Evolutionary conservation across 768 basidiomycete species (phyloP).

Genomic region (Dacryopinax primogenitus): DNA sequence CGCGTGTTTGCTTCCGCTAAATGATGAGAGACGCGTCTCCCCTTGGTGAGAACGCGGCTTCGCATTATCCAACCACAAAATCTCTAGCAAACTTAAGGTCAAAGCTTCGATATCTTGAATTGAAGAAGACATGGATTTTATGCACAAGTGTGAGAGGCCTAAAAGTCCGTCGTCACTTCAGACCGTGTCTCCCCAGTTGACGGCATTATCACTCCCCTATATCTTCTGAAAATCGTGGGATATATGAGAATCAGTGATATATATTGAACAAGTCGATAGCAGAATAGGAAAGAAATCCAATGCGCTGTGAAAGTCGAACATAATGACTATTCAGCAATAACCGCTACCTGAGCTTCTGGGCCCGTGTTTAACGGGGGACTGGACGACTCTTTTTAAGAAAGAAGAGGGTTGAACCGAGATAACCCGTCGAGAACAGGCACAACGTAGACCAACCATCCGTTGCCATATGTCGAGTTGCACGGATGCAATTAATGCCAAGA

Average conservation of each 20-base stretch:
- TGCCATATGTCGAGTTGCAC: background rate
- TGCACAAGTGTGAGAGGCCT: too few relatives aligned
- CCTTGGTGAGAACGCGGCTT: background rate
- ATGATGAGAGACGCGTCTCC: background rate
- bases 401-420: background rate
- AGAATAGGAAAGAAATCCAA: background rate
- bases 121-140: too few relatives aligned
- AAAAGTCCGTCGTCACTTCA: too few relatives aligned
- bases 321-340: too few relatives aligned
- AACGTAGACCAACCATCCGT: background rate
- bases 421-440: slow-evolving; percentile 5
- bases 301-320: too few relatives aligned
- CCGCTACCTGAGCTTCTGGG: too few relatives aligned
- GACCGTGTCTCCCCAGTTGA: too few relatives aligned
- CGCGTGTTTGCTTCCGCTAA: background rate
- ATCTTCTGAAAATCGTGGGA: background rate
- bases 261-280: background rate
- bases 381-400: background rate
- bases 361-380: too few relatives aligned
- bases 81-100: too few relatives aligned
- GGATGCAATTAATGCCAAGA: background rate
- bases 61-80: too few relatives aligned
- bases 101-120: too few relatives aligned
- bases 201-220: too few relatives aligned
- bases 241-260: background rate